Base-by-base conservation (phyloP, 495 filamentous ascomycete species). In the Talaromyces proteolyticus region DNA sequence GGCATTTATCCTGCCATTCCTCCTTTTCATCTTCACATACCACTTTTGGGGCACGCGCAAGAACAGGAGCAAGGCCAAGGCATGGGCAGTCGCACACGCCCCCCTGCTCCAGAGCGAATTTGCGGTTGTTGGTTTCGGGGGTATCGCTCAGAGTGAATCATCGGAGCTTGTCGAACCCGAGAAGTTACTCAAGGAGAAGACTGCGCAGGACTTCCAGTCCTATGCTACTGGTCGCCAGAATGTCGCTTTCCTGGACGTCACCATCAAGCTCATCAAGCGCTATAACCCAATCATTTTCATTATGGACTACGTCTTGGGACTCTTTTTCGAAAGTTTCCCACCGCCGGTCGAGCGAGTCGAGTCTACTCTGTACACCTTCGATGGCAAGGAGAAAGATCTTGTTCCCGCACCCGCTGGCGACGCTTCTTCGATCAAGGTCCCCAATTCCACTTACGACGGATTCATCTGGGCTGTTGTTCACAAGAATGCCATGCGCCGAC, bases 191-290 rank as follows among this genome's bases (percentile, higher is more conserved):
- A 88, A 86, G 69, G 91, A 96, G 72, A 90, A 86, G 69, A 82
- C 85, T 37, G 74, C 88, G 44, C 82, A 86, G 53, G 89, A 96
- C 65, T 98, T 84, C 67, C 69, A 80, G 46, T 83, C 89, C 5
- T 98, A 97, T 62, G 92, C 90, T n/a, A 91, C 89, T 43, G 93
- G 93, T 19, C 80, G 93, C 48, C 87, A 91, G 69, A 98, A 97
- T 59, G 79, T 95, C 49, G 91, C 93, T 14, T 96, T 91, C 63
- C 67, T 92, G 56, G 89, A 97, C 57, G 69, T 95, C 53, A 84
- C 86, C 61, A 67, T 98, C 57, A 86, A 81, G 42, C 76, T 98
- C 42, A 71, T 81, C 56, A 95, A 93, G 78, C 83, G 92, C 47
- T 94, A 89, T 72, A 97, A 95, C 73, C 94, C 93, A 0, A 57